phyloP scores from a whole-genome alignment of 2,329 filamentous ascomycete species.

The Aspergillus felis region DNA sequence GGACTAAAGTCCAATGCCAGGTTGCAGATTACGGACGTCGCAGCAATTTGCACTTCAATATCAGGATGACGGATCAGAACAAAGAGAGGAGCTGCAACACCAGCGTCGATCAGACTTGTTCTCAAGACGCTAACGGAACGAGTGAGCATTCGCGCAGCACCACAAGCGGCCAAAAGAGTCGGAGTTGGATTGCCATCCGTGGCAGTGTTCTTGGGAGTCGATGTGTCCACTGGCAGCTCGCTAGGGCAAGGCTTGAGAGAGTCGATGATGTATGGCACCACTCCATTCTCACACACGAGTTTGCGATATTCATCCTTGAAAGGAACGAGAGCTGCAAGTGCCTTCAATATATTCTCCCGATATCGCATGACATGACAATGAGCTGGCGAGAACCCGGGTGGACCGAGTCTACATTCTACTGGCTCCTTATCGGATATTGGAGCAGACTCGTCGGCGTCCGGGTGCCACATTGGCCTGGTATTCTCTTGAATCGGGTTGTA shows the following conservation, averaged over 20 bases:
- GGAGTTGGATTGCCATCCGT: slow-evolving; percentile 72
- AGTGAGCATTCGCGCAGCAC: slow-evolving; percentile 74
- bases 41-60: slow-evolving; percentile 77
- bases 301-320: slow-evolving; percentile 83
- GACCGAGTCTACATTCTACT: slow-evolving; percentile 52
- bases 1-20: slow-evolving; percentile 84
- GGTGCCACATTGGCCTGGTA: slow-evolving; percentile 54
- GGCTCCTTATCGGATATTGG: slow-evolving; percentile 19
- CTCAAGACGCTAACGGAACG: slow-evolving; percentile 79
- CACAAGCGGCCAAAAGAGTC: slow-evolving; percentile 81
- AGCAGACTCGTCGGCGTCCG: slow-evolving; percentile 27
- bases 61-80: slow-evolving; percentile 70
- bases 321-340: slow-evolving; percentile 74
- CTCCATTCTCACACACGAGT: slow-evolving; percentile 74
- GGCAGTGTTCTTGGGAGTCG: slow-evolving; percentile 32
- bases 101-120: slow-evolving; percentile 82
- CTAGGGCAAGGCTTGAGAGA: slow-evolving; percentile 62
- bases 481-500: slow-evolving; percentile 56
- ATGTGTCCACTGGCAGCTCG: slow-evolving; percentile 23
- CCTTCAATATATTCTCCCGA: slow-evolving; percentile 71
- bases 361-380: slow-evolving; percentile 67
- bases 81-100: slow-evolving; percentile 73
- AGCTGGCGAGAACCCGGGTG: slow-evolving; percentile 58
- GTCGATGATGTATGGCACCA: slow-evolving; percentile 76
- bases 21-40: slow-evolving; percentile 80